Base-by-base conservation (phyloP, 345 rosid genomes). In the Citrus reticulata region DNA sequence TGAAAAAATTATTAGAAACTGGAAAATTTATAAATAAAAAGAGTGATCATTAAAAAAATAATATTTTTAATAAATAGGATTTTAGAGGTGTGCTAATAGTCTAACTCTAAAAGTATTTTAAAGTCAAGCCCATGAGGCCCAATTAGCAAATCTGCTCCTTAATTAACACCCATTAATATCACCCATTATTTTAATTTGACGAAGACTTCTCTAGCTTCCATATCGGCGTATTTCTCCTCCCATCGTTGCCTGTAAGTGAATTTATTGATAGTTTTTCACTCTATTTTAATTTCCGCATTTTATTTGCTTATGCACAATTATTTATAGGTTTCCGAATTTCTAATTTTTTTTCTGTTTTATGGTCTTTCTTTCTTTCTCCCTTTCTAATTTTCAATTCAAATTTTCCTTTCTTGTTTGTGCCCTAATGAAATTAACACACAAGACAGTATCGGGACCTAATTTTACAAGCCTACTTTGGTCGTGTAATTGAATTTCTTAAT, bases 31-130 rank as follows among this genome's bases (percentile, higher is more conserved):
- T 32, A 32, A 32, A 32, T 32, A 5, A 32, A 32, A 32, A 32
- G 34, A 32, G 5, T 32, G 0, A 4, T 32, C 0, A 32, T 32
- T 32, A 32, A 32, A 4, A 32, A 32, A 32, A 32, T 32, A 0
- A 32, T 32, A 32, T 32, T 32, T 32, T 32, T 32, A 3, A 0
- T 4, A 32, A 4, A 4, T 0, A 3, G 34, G 0, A 4, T 0
- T 32, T 0, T 32, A 32, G 4, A 32, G 0, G 34, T 0, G 34
- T 32, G 34, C 34, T 4, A 32, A 32, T 32, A 32, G 34, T 4
- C 34, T 0, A 0, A 4, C 34, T 32, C 5, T 4, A 0, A 32
- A 32, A 32, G 0, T 0, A 32, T 32, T 32, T 32, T 32, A 32
- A 32, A 32, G 34, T 32, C 49, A 42, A 42, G 16, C 49, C 16